Evolutionary conservation across 768 basidiomycete genomes (phyloP).

Genomic region (Cyclocybe cylindracea): DNA sequence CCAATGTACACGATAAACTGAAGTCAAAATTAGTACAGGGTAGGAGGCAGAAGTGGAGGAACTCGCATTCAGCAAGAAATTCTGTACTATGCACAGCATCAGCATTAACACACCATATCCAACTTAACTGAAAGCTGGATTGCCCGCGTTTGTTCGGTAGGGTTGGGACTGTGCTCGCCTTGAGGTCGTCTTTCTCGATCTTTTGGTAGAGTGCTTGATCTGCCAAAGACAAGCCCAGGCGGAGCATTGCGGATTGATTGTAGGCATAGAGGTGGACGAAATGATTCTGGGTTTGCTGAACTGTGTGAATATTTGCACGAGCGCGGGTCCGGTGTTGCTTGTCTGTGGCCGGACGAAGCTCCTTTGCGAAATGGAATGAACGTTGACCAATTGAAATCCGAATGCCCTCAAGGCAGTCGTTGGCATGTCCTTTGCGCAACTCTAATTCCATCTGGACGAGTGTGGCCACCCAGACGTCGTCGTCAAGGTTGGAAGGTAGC

Average conservation of each 20-base stretch:
- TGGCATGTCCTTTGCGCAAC: too few species aligned
- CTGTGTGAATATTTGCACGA: too few species aligned
- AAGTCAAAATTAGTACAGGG: not conserved
- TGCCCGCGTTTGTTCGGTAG: not conserved
- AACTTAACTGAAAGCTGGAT: not conserved
- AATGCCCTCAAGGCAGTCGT: not conserved
- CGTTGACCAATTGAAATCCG: not conserved
- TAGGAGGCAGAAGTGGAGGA: not conserved
- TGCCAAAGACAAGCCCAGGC: too few species aligned
- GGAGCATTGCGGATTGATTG: too few species aligned
- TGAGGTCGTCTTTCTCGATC: too few species aligned
- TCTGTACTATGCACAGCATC: not conserved
- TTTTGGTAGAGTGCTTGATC: too few species aligned
- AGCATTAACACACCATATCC: not conserved
- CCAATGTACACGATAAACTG: constrained; percentile 11
- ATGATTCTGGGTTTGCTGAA: too few species aligned
- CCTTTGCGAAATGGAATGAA: not conserved
- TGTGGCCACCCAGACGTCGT: too few species aligned
- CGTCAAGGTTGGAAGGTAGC: too few species aligned
- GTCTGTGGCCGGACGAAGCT: not conserved
- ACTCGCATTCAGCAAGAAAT: not conserved
- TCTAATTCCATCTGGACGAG: too few species aligned
- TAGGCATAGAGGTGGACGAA: too few species aligned
- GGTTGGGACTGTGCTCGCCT: too few species aligned
- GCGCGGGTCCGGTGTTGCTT: not conserved